Conservation (phyloP, 768 basidiomycete genomes). For the Baorangia bicolor region DNA sequence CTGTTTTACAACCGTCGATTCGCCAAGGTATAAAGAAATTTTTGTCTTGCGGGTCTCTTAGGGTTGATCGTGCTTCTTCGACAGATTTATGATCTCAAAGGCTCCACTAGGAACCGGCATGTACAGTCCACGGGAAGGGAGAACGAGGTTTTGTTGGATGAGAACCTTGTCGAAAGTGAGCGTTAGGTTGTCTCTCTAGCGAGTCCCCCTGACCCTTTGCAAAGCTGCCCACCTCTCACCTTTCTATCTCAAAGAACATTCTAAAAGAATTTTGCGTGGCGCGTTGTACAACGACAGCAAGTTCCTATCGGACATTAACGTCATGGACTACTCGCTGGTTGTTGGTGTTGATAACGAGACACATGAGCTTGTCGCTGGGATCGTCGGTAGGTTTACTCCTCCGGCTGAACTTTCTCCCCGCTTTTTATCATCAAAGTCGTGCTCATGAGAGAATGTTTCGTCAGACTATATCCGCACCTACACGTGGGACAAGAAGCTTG, state of each 20-base stretch:
- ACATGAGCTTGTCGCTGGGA: conserved; percentile 93
- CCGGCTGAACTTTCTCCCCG: not conserved
- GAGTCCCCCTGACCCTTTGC: conserved; percentile 9
- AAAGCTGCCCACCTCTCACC: conserved; percentile 83
- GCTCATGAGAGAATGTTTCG: conserved; percentile 3
- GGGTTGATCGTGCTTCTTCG: not conserved
- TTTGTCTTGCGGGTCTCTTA: not conserved
- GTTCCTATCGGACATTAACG: conserved; percentile 90
- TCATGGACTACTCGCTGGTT: conserved; percentile 97
- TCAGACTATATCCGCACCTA: conserved; percentile 93
- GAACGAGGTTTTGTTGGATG: conserved; percentile 94
- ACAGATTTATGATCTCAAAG: conserved; percentile 96
- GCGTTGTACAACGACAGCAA: conserved; percentile 95
- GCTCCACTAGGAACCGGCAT: conserved; percentile 90
- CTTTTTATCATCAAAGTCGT: not conserved
- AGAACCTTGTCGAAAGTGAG: conserved; percentile 91
- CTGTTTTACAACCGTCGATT: conserved; percentile 92
- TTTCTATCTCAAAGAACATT: conserved; percentile 95
- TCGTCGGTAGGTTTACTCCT: conserved; percentile 71
- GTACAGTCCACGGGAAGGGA: conserved; percentile 87
- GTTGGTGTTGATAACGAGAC: conserved; percentile 90
- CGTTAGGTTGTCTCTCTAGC: not conserved
- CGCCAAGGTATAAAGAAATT: conserved; percentile 57
- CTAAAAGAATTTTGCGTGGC: conserved; percentile 86
- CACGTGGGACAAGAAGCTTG: conserved; percentile 98